A percentile compares a stretch with the other conserved stretches of the same genome.
Evolutionary conservation across 2,329 filamentous ascomycete species (phyloP).

Genomic region (Myriosclerotinia scirpicola): DNA sequence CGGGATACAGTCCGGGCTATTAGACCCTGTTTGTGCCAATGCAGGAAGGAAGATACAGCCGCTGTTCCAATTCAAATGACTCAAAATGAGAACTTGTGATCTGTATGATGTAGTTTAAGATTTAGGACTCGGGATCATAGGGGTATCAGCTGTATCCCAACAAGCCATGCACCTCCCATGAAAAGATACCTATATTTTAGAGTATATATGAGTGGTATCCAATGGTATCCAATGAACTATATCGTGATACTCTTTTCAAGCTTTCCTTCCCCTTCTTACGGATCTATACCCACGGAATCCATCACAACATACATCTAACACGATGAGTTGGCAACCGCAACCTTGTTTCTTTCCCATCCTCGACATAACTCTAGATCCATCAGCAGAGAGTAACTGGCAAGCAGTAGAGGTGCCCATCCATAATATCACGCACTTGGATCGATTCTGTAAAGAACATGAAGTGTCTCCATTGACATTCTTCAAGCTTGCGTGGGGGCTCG

Average conservation of each 20-base stretch:
- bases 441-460: slow-evolving; percentile 2
- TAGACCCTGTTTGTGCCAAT: not conserved
- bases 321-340: not conserved
- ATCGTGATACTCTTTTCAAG: not conserved
- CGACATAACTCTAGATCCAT: not conserved
- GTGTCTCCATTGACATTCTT: slow-evolving; percentile 7
- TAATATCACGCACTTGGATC: not conserved
- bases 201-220: not conserved
- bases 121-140: not conserved
- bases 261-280: not conserved
- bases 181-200: not conserved
- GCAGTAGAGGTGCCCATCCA: not conserved
- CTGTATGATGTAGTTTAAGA: not conserved
- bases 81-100: not conserved
- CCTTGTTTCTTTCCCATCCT: slow-evolving; percentile 19
- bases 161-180: not conserved
- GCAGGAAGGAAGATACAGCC: not conserved
- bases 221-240: not conserved
- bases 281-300: no score
- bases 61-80: not conserved
- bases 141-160: not conserved
- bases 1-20: not conserved
- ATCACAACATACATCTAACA: not conserved
- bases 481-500: slow-evolving; percentile 43
- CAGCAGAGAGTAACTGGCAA: slow-evolving; percentile 13